Percentiles rank a stretch among this genome's conserved stretches.
Conservation (phyloP, 345 rosid species). For the Rhodamnia argentea region DNA sequence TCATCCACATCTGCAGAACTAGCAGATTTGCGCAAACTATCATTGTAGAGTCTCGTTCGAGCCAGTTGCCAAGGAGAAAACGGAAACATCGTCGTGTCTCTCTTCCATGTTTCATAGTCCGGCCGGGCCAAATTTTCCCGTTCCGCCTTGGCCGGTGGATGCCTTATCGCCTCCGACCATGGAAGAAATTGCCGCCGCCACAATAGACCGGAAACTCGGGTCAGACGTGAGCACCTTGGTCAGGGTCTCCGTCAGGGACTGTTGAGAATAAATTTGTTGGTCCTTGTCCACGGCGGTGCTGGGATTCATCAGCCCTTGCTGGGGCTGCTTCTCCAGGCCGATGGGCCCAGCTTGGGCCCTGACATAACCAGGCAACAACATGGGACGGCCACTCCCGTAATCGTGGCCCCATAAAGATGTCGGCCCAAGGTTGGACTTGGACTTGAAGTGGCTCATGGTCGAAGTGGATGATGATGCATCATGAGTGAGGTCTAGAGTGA, state of each 20-base stretch:
- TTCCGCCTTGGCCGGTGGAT: slow-evolving; percentile 5
- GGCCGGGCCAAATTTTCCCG: slow-evolving; percentile 6
- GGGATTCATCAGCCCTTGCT: not conserved
- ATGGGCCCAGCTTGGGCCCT: not conserved
- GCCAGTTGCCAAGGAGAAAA: not conserved
- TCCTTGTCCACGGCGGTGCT: not conserved
- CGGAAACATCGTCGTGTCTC: not conserved
- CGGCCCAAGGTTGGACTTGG: slow-evolving; percentile 5
- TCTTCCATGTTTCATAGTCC: not conserved
- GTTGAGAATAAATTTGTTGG: slow-evolving; percentile 5
- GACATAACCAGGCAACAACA: not conserved
- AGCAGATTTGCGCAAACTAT: too few relatives aligned
- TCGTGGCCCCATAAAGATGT: slow-evolving; percentile 14
- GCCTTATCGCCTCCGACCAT: slow-evolving; percentile 23
- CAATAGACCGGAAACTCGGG: slow-evolving; percentile 51
- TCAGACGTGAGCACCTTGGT: slow-evolving; percentile 57
- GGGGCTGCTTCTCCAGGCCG: not conserved
- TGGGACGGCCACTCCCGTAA: slow-evolving; percentile 10
- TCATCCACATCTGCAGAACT: too few relatives aligned
- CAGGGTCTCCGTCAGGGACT: slow-evolving; percentile 51
- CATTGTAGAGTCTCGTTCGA: not conserved
- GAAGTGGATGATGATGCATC: slow-evolving; percentile 27
- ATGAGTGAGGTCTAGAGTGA: slow-evolving; percentile 67
- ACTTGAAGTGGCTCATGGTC: slow-evolving; percentile 25
- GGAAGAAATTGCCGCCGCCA: slow-evolving; percentile 66